phyloP scores from a whole-genome alignment of 345 rosid species.

The thale cress (Arabidopsis thaliana) region TAIR10.1 NC_003070.9:28028501-28029000 shows the following conservation, averaged over 20 bases:
- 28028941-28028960: background rate
- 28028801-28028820: slow-evolving; percentile 18
- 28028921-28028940: background rate
- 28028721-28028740: background rate
- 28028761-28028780: background rate
- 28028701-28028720: background rate
- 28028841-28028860: background rate
- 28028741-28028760: background rate
- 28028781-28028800: background rate
- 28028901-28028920: background rate
- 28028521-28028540: background rate
- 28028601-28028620: background rate
- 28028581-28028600: background rate
- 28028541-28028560: background rate
- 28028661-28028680: slow-evolving; percentile 4
- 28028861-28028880: slow-evolving; percentile 18
- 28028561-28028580: background rate
- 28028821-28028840: background rate
- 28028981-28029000: background rate
- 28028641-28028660: background rate
- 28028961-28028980: background rate
- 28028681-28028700: slow-evolving; percentile 11
- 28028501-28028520: background rate
- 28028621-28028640: background rate
- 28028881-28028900: background rate